Conservation (phyloP, 352 stramenopile genomes). For the Pythium phragmitis region DNA sequence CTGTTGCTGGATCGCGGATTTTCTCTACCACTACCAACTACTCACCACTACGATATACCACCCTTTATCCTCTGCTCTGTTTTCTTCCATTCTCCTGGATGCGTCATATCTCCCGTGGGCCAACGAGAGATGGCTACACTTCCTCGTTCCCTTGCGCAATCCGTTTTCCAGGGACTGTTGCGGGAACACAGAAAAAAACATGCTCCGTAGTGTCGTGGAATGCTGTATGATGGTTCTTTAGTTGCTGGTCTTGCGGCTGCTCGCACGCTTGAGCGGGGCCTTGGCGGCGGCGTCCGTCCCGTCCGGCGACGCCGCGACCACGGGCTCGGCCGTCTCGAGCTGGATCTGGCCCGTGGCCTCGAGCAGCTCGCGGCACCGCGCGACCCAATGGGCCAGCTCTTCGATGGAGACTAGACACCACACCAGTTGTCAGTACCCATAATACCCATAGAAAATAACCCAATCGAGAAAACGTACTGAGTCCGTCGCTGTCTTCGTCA, state of each 20-base stretch:
- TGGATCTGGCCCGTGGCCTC: slow-evolving; percentile 84
- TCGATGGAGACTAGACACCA: slow-evolving; percentile 85
- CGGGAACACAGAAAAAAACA: too few species aligned
- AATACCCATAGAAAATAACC: not conserved
- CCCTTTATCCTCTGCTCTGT: too few species aligned
- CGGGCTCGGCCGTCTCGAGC: slow-evolving; percentile 34
- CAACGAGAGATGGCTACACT: too few species aligned
- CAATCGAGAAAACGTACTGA: slow-evolving; percentile 50
- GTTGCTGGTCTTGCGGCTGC: slow-evolving; percentile 51
- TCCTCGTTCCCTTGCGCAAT: too few species aligned
- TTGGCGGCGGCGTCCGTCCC: slow-evolving; percentile 37
- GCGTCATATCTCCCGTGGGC: not conserved
- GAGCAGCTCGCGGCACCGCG: slow-evolving; percentile 84
- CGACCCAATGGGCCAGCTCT: slow-evolving; percentile 90
- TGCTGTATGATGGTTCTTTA: slow-evolving; percentile 5
- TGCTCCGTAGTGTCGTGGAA: not conserved
- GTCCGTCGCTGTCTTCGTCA: slow-evolving; percentile 89
- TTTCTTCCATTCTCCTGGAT: not conserved
- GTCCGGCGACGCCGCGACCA: slow-evolving; percentile 16
- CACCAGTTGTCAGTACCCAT: too few species aligned
- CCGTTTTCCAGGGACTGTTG: too few species aligned
- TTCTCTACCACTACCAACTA: too few species aligned
- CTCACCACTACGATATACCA: too few species aligned
- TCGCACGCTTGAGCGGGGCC: slow-evolving; percentile 60
- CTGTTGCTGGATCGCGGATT: not conserved